These are phyloP conservation scores for Kentomonas sorsogonicus DNA, from an alignment of 208 protist genomes.

Conservation along the genomic window DNA sequence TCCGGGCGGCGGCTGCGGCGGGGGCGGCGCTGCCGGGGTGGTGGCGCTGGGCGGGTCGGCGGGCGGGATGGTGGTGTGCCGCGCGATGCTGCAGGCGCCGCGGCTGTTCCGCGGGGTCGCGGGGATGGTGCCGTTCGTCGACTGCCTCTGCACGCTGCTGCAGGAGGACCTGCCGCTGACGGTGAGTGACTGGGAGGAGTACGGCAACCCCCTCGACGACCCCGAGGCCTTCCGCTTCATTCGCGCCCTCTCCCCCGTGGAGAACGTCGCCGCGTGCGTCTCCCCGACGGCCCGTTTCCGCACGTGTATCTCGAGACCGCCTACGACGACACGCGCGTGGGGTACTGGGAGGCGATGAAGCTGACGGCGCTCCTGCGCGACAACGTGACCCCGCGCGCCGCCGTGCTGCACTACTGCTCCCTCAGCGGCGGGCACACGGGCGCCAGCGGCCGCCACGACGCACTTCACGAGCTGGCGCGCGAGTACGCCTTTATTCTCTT, in stretches of 20 bases:
- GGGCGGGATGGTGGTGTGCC: constrained; percentile 78
- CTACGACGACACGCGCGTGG: constrained; percentile 57
- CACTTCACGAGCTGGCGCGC: constrained; percentile 46
- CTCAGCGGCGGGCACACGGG: constrained; percentile 56
- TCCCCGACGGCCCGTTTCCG: constrained; percentile 9
- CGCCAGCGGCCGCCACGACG: constrained; percentile 47
- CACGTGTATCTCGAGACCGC: constrained; percentile 61
- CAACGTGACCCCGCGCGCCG: background rate
- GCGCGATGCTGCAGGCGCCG: constrained; percentile 56
- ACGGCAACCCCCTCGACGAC: constrained; percentile 75
- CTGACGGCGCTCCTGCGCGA: constrained; percentile 37
- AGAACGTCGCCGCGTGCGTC: constrained; percentile 36
- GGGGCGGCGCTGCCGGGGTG: too few species aligned
- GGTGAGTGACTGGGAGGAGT: constrained; percentile 82
- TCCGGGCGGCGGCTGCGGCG: too few species aligned
- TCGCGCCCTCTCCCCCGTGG: constrained; percentile 58
- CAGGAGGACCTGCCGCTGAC: constrained; percentile 70
- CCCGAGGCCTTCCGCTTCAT: constrained; percentile 57
- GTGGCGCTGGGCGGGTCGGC: constrained; percentile 63
- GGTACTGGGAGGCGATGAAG: constrained; percentile 63
- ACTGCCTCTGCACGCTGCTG: constrained; percentile 81
- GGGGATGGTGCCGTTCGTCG: constrained; percentile 82
- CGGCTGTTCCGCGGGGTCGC: constrained; percentile 48
- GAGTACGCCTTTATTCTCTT: constrained; percentile 59
- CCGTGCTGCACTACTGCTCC: constrained; percentile 50